Evolutionary conservation across 2,329 filamentous ascomycete species (phyloP).

Genomic region (Mycosphaerella arachidis): DNA sequence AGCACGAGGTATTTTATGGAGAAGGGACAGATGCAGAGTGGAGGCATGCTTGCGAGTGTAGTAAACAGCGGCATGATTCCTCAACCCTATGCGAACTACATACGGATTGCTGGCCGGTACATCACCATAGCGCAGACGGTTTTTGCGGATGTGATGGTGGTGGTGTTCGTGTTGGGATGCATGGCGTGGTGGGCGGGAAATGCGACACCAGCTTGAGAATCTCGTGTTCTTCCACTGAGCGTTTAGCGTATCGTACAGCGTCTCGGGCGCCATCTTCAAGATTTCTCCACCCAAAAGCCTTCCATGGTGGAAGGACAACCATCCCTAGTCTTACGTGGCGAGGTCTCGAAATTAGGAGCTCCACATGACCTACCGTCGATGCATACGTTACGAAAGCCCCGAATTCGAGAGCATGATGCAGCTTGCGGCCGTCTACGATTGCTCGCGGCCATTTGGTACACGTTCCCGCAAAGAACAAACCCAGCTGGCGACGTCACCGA

Average conservation of each 20-base stretch:
- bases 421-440: too few species aligned
- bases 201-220: slow-evolving; percentile 14
- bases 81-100: slow-evolving; percentile 57
- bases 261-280: not conserved
- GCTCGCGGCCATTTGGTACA: not conserved
- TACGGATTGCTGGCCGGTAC: slow-evolving; percentile 61
- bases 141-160: slow-evolving; percentile 67
- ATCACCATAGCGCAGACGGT: slow-evolving; percentile 68
- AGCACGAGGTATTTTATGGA: slow-evolving; percentile 68
- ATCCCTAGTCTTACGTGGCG: too few species aligned
- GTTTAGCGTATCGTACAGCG: slow-evolving; percentile 3
- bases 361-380: too few species aligned
- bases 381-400: too few species aligned
- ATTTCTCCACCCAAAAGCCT: not conserved
- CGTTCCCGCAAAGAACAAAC: not conserved
- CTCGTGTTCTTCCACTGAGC: not conserved
- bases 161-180: slow-evolving; percentile 69
- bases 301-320: too few species aligned
- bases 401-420: too few species aligned
- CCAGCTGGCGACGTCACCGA: not conserved
- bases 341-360: too few species aligned
- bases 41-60: slow-evolving; percentile 61
- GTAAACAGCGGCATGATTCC: slow-evolving; percentile 59
- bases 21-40: slow-evolving; percentile 52
- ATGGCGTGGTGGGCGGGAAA: slow-evolving; percentile 45